Base-by-base conservation (phyloP, 2,329 filamentous ascomycete genomes). In the Botrytis galanthina region DNA sequence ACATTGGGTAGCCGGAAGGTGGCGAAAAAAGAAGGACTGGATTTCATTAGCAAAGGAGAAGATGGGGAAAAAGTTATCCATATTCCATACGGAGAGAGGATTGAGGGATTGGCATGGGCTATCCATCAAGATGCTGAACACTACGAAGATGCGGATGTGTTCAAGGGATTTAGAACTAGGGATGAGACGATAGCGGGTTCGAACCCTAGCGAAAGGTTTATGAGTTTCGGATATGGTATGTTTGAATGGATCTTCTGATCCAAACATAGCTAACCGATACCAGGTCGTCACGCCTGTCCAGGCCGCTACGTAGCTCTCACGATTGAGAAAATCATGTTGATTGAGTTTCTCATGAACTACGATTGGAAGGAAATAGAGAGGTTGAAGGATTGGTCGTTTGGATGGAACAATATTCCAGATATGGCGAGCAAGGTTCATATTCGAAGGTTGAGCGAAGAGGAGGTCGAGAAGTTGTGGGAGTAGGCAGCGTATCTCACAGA, bases 141-240 rank as follows among this genome's bases (percentile, higher is more conserved):
- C 35, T 71, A 62, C 20, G 69, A 71, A 22, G 42, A 71, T 8
- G 32, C 69, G 10, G 44, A 63, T 39, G 29, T 48, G 42, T 71
- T 71, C n/a, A 51, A 62, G n/a, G 69, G 69, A 18, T 71, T 71
- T 29, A 51, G 69, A 29, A 60, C 57, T 9, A 35, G 39, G 16
- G 42, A 71, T 46, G 57, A 62, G 57, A 48, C 22, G 26, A 39
- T 71, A 9, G 54, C 69, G 42, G 44, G 57, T 4, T n/a, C 69
- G 42, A 71, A 62, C 10, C 69, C 69, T 5, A 71, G 69, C 16
- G 57, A 71, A n/a, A 71, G 4, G 32, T 71, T 71, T 18, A 48
- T 71, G 57, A 63, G 59, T 63, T 71, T 71, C n/a, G 69, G 69
- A n/a, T 71, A 62, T 63, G 69, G 69, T 71, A 20, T 16, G 42